A percentile compares a stretch with the other conserved stretches of the same genome.
Evolutionary conservation across 2,329 filamentous ascomycete genomes (phyloP).

Genomic region (Aureobasidium sp.): DNA sequence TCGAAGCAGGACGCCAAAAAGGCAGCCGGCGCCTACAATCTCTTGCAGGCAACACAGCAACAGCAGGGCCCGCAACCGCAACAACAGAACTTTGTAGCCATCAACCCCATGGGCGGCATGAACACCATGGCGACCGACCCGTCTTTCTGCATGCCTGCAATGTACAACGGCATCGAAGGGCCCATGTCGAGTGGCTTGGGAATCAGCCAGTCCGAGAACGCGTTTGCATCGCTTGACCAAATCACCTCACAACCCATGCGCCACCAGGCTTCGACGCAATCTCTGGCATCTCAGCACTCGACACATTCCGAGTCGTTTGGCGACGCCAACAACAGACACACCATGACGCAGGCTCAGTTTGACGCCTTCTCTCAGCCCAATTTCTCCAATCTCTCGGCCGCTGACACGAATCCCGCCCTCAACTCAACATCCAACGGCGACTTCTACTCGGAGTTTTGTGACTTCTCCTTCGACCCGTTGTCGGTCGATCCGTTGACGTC

Average conservation of each 20-base stretch:
- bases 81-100: conserved; percentile 9
- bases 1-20: conserved; percentile 49
- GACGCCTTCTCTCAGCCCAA: conserved; percentile 28
- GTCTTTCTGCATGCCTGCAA: conserved; percentile 26
- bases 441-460: conserved; percentile 16
- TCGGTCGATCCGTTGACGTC: conserved; percentile 5
- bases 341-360: conserved; percentile 33
- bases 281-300: conserved; percentile 6
- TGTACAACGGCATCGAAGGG: conserved; percentile 26
- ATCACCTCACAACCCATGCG: conserved; percentile 6
- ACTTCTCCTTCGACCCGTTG: conserved; percentile 11
- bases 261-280: conserved; percentile 8
- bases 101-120: conserved; percentile 10
- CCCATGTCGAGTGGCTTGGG: conserved; percentile 18
- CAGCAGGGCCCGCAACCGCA: conserved; percentile 20
- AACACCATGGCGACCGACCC: conserved; percentile 28
- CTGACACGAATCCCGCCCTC: not conserved
- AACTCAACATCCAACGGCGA: conserved; percentile 4
- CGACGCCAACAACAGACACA: conserved; percentile 29
- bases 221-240: conserved; percentile 7
- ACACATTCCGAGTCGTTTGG: not conserved
- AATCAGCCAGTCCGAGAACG: conserved; percentile 8
- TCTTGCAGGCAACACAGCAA: conserved; percentile 21
- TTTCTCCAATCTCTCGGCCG: not conserved
- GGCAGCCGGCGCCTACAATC: conserved; percentile 26